These are phyloP conservation scores for Liquidambar formosana DNA, from an alignment of 164 flowering plant genomes.

Conservation along the genomic window DNA sequence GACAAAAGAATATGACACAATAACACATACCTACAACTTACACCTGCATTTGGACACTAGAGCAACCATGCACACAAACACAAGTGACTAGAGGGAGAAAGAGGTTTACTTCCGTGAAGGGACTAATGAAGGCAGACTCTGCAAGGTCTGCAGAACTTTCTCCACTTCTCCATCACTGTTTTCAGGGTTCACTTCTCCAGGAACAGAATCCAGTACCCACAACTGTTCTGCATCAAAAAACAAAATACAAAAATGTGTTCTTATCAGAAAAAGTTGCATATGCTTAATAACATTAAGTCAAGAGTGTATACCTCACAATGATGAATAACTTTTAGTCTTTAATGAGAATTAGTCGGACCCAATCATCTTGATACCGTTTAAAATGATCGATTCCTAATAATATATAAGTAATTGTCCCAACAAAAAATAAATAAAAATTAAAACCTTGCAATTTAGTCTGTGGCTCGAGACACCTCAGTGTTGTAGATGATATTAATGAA, in stretches of 20 bases:
- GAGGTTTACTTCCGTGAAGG: conserved; percentile 73
- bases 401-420: not conserved
- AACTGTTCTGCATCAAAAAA: conserved; percentile 82
- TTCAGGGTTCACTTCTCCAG: conserved; percentile 69
- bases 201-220: conserved; percentile 92
- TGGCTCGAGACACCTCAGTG: too few species aligned
- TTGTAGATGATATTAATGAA: too few species aligned
- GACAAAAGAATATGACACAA: not conserved
- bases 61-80: not conserved
- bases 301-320: too few species aligned
- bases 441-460: too few species aligned
- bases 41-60: not conserved
- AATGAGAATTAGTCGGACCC: not conserved
- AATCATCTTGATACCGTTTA: not conserved
- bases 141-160: conserved; percentile 78
- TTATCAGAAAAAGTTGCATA: not conserved
- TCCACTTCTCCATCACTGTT: conserved; percentile 77
- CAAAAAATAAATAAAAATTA: too few species aligned
- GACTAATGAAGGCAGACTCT: conserved; percentile 62
- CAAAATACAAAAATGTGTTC: conserved; percentile 2
- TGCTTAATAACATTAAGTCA: too few species aligned
- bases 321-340: too few species aligned
- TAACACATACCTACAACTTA: not conserved
- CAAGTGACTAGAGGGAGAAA: not conserved
- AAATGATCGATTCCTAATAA: not conserved